Percentiles rank a stretch among this genome's conserved stretches.
These are phyloP conservation scores for Corylus americana DNA, from an alignment of 306 rosid species.

Conservation along the genomic window DNA sequence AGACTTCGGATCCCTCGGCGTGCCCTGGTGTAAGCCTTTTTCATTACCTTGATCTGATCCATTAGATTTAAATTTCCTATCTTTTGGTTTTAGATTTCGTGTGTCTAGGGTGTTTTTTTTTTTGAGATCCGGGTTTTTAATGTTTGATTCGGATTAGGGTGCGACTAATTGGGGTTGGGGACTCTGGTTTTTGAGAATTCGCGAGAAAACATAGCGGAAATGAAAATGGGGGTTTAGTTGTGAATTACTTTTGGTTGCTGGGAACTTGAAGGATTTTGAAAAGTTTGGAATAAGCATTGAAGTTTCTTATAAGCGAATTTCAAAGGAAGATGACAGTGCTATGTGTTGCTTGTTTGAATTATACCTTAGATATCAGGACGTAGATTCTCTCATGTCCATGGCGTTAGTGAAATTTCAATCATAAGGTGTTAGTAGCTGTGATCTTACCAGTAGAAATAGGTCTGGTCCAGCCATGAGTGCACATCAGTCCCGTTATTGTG, in stretches of 20 bases:
- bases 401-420: background rate
- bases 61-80: background rate
- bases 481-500: background rate
- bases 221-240: background rate
- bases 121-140: background rate
- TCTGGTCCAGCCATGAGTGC: background rate
- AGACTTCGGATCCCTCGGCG: slow-evolving; percentile 93
- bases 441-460: background rate
- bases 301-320: background rate
- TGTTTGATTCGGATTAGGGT: background rate
- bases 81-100: background rate
- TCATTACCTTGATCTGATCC: slow-evolving; percentile 26
- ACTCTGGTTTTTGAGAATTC: background rate
- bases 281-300: background rate
- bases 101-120: background rate
- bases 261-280: background rate
- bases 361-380: background rate
- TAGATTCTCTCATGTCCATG: background rate
- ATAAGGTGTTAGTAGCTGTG: background rate
- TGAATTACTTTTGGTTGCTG: background rate
- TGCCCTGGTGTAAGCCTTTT: slow-evolving; percentile 88
- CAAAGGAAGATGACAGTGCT: background rate
- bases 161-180: background rate
- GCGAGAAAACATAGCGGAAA: background rate
- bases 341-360: background rate